These are phyloP conservation scores for Hanseniaspora mollemarum DNA, from an alignment of 805 yeast species.

Conservation along the genomic window DNA sequence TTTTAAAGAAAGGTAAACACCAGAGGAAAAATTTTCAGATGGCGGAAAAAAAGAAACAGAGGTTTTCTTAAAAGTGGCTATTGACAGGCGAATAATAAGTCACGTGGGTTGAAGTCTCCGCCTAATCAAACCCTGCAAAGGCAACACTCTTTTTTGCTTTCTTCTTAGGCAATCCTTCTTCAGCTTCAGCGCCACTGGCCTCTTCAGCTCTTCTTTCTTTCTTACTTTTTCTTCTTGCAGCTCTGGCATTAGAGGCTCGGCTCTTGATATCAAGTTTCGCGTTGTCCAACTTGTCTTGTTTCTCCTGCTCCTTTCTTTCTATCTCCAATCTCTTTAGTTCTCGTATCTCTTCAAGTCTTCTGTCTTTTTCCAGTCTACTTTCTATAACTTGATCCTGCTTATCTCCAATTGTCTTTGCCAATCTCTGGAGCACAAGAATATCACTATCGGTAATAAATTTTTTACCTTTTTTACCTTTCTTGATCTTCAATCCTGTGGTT, in stretches of 20 bases:
- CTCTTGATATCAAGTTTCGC: conserved; percentile 67
- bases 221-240: conserved; percentile 48
- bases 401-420: conserved; percentile 73
- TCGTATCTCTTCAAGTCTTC: conserved; percentile 79
- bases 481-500: conserved; percentile 70
- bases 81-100: not conserved
- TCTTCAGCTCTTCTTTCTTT: conserved; percentile 13
- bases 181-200: not conserved
- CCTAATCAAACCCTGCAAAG: conserved; percentile 15
- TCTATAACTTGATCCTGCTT: conserved; percentile 67
- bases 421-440: conserved; percentile 47
- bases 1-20: not conserved
- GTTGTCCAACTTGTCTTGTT: conserved; percentile 55
- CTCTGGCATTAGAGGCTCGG: conserved; percentile 60
- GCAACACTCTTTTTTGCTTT: conserved; percentile 17
- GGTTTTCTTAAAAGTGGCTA: not conserved
- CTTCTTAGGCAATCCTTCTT: conserved; percentile 6
- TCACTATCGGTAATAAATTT: conserved; percentile 65
- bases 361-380: conserved; percentile 79
- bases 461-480: conserved; percentile 77
- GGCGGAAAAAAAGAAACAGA: not conserved
- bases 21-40: not conserved
- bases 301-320: conserved; percentile 67
- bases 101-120: not conserved
- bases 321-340: conserved; percentile 78